Evolutionary conservation across 1,284 basidiomycete species (phyloP).

Genomic region (Ceratobasidium papillatum): DNA sequence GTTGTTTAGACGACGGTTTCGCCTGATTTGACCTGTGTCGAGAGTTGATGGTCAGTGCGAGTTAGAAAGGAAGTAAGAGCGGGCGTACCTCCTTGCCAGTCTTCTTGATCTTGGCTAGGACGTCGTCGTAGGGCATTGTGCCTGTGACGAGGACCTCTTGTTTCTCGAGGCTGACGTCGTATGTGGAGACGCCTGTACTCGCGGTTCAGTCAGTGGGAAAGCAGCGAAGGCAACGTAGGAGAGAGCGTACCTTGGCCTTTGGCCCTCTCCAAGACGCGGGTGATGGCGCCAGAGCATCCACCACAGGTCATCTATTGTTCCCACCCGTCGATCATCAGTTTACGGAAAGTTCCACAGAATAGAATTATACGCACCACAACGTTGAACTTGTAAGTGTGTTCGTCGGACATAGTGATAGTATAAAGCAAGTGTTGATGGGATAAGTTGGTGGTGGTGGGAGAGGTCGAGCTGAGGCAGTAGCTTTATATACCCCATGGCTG

Average conservation of each 20-base stretch:
- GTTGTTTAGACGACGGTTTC: constrained; percentile 5
- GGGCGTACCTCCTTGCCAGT: constrained; percentile 75
- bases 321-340: background rate
- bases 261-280: constrained; percentile 62
- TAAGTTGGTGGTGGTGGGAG: background rate
- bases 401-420: constrained; percentile 12
- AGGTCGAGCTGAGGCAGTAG: background rate
- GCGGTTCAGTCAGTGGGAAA: constrained; percentile 19
- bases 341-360: background rate
- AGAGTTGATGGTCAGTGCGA: background rate
- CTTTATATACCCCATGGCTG: constrained; percentile 6
- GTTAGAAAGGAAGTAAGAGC: constrained; percentile 3
- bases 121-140: constrained; percentile 68
- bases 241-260: background rate
- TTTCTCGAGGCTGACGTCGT: constrained; percentile 68
- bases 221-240: constrained; percentile 39
- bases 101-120: constrained; percentile 82
- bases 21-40: constrained; percentile 4
- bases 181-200: constrained; percentile 62
- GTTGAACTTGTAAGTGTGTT: constrained; percentile 33
- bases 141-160: constrained; percentile 78
- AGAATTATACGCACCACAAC: constrained; percentile 12
- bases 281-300: constrained; percentile 83
- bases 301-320: constrained; percentile 75
- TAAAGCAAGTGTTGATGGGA: background rate